These are phyloP conservation scores for Euphorbia corollata DNA, from an alignment of 441 rosid species.

Conservation along the genomic window DNA sequence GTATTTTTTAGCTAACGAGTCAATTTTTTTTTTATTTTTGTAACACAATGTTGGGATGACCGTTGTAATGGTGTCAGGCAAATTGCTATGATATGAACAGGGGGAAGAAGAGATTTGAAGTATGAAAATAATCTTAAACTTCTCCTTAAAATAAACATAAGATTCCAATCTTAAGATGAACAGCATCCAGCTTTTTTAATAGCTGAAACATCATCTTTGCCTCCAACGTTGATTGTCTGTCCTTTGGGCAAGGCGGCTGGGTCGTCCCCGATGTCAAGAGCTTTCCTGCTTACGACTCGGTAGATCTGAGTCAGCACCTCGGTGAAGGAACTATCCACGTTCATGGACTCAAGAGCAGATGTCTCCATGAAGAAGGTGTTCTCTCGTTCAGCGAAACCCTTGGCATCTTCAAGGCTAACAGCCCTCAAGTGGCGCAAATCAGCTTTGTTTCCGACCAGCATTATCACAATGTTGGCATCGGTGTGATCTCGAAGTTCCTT, in stretches of 20 bases:
- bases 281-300: constrained; percentile 72
- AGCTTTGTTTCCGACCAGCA: constrained; percentile 83
- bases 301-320: constrained; percentile 85
- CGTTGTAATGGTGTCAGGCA: constrained; percentile 11
- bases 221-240: constrained; percentile 71
- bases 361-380: constrained; percentile 85
- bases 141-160: background rate
- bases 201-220: constrained; percentile 70
- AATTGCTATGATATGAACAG: constrained; percentile 23
- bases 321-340: constrained; percentile 71
- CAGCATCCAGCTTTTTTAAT: constrained; percentile 73
- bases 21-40: background rate
- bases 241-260: constrained; percentile 55
- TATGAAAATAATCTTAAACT: constrained; percentile 1
- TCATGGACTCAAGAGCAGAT: constrained; percentile 71
- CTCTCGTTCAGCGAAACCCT: constrained; percentile 63
- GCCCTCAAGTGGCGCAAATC: constrained; percentile 86
- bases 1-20: background rate
- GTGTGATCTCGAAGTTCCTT: constrained; percentile 83
- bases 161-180: constrained; percentile 36
- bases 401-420: constrained; percentile 60
- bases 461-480: constrained; percentile 77
- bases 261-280: constrained; percentile 59
- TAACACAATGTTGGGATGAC: constrained; percentile 1
- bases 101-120: constrained; percentile 20